Conservation (phyloP, 495 filamentous ascomycete species). For the Neurospora hispaniola region DNA sequence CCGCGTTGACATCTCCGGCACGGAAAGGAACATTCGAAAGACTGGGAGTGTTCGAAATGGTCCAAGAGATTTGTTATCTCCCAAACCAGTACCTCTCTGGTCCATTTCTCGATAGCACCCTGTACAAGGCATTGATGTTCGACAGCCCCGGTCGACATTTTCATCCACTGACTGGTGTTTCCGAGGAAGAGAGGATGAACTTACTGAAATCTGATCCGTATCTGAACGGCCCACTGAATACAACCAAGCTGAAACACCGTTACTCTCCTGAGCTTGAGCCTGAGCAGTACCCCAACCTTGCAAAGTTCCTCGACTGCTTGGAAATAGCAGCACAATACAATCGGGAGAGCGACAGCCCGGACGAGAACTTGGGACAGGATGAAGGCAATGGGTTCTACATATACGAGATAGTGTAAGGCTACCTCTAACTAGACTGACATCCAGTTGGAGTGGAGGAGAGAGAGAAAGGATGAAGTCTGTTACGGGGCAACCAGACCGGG, state of each 20-base stretch:
- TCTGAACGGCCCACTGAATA: neutral
- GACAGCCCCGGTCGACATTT: too few relatives aligned
- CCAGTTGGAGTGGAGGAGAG: neutral
- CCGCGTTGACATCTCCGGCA: neutral
- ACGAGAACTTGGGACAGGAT: neutral
- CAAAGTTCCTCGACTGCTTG: neutral
- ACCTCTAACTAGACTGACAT: neutral
- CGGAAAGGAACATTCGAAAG: neutral
- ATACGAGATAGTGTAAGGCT: neutral
- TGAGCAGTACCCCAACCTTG: accelerated
- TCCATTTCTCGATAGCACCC: too few relatives aligned
- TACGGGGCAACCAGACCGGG: neutral
- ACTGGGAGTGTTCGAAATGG: neutral
- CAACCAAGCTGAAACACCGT: neutral
- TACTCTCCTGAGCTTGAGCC: neutral
- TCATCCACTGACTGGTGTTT: too few relatives aligned
- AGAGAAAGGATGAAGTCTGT: neutral
- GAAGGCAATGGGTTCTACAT: neutral
- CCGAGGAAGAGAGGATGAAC: neutral
- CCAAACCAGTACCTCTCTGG: too few relatives aligned
- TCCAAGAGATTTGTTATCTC: too few relatives aligned
- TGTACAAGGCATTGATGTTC: too few relatives aligned
- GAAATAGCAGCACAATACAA: neutral
- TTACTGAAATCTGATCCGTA: neutral
- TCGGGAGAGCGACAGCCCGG: neutral